These are phyloP conservation scores for Cyclaneusma minus DNA, from an alignment of 2,329 filamentous ascomycete species.

Conservation along the genomic window DNA sequence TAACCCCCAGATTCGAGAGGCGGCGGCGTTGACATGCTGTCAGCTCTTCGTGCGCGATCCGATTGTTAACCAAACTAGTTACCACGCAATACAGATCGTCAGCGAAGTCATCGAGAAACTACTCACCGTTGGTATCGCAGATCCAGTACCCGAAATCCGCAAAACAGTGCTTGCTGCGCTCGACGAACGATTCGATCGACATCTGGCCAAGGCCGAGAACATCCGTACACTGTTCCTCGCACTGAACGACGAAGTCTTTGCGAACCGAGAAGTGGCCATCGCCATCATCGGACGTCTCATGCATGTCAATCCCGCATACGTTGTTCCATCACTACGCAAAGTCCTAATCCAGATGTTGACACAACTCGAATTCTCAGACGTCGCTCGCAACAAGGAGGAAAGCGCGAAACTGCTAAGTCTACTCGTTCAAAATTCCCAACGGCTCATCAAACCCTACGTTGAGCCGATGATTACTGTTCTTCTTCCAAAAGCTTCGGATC, in stretches of 20 bases:
- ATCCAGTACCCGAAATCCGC: constrained; percentile 78
- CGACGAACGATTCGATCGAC: constrained; percentile 86
- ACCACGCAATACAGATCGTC: constrained; percentile 92
- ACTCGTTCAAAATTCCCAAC: constrained; percentile 82
- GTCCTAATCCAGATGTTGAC: constrained; percentile 92
- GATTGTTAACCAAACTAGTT: constrained; percentile 94
- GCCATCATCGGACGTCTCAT: constrained; percentile 91
- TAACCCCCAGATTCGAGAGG: constrained; percentile 82
- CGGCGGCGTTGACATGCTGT: constrained; percentile 90
- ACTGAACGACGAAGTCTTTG: constrained; percentile 86
- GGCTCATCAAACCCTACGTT: constrained; percentile 89
- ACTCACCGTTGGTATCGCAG: constrained; percentile 84
- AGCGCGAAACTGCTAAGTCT: constrained; percentile 86
- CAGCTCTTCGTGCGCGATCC: constrained; percentile 95
- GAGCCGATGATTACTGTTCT: constrained; percentile 91
- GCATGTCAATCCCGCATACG: constrained; percentile 85
- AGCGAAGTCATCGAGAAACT: constrained; percentile 96
- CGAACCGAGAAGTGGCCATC: constrained; percentile 86
- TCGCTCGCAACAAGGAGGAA: constrained; percentile 87
- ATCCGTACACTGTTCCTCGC: constrained; percentile 91
- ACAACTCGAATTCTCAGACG: constrained; percentile 91
- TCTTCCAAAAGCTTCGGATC: constrained; percentile 80
- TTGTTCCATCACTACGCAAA: constrained; percentile 89
- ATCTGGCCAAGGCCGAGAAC: constrained; percentile 95
- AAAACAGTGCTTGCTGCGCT: constrained; percentile 77